Conservation (phyloP, 2,329 filamentous ascomycete genomes). For the Stagonosporopsis tanaceti region DNA sequence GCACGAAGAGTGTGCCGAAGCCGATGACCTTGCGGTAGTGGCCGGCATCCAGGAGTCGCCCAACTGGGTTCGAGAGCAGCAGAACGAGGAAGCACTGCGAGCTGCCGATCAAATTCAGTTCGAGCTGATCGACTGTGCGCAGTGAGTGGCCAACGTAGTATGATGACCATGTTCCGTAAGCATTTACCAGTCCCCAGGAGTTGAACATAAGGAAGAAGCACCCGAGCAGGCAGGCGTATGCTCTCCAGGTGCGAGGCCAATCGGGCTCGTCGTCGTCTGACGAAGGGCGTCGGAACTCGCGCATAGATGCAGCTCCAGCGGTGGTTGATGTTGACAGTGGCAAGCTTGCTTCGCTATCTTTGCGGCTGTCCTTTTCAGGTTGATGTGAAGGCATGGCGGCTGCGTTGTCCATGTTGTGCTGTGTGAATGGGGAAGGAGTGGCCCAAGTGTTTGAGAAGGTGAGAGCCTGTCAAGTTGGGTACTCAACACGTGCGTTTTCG, state of each 20-base stretch:
- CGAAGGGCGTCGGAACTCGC: slow-evolving; percentile 24
- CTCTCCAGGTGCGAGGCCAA: slow-evolving; percentile 56
- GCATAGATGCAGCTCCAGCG: slow-evolving; percentile 33
- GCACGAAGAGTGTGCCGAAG: slow-evolving; percentile 53
- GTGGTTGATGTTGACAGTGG: slow-evolving; percentile 37
- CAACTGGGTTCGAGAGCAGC: slow-evolving; percentile 55
- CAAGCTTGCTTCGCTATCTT: slow-evolving; percentile 30
- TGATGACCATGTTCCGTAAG: slow-evolving; percentile 60
- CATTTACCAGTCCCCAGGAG: slow-evolving; percentile 58
- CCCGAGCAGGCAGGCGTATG: slow-evolving; percentile 55
- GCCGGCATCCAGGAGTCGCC: slow-evolving; percentile 59
- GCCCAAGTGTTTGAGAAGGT: slow-evolving; percentile 10
- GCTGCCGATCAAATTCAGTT: slow-evolving; percentile 58
- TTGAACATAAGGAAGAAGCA: slow-evolving; percentile 63
- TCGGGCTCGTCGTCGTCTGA: slow-evolving; percentile 43
- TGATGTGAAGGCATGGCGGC: slow-evolving; percentile 25
- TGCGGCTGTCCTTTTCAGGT: slow-evolving; percentile 30
- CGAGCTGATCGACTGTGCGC: slow-evolving; percentile 49
- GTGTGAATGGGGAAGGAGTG: slow-evolving; percentile 18
- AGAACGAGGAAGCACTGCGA: slow-evolving; percentile 59
- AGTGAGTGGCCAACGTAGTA: slow-evolving; percentile 59
- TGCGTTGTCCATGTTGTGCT: slow-evolving; percentile 15
- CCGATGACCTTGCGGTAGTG: slow-evolving; percentile 52
- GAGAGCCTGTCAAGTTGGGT: slow-evolving; percentile 16
- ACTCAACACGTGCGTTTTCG: slow-evolving; percentile 28